Percentiles rank a stretch among this genome's conserved stretches.
Conservation (phyloP, 768 basidiomycete genomes). For the Psilocybe cyanescens region DNA sequence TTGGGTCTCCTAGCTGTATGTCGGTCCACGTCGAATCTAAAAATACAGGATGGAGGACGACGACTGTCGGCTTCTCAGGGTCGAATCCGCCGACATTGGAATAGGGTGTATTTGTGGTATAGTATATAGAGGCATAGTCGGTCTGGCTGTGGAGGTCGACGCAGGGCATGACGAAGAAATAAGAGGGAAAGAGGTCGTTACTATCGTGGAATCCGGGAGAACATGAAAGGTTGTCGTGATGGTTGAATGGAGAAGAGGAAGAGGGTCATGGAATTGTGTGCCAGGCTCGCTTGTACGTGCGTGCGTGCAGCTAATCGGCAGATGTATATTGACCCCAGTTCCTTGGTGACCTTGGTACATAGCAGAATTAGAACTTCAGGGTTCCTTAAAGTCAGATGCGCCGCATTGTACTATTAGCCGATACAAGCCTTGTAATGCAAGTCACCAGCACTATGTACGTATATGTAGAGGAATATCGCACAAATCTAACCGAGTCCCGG, state of each 20-base stretch:
- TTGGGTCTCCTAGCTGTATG: constrained; percentile 67
- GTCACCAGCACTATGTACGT: background rate
- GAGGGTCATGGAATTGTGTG: background rate
- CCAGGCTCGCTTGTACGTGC: constrained; percentile 1
- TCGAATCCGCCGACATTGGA: constrained; percentile 71
- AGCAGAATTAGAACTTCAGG: background rate
- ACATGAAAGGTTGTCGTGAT: constrained; percentile 14
- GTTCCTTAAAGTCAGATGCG: background rate
- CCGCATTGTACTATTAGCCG: background rate
- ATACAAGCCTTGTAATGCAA: background rate
- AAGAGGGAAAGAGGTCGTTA: constrained; percentile 13
- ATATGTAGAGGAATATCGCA: background rate
- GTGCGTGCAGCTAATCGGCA: constrained; percentile 1
- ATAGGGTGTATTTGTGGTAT: constrained; percentile 64
- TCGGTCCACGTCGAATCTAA: constrained; percentile 73
- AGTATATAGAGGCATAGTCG: constrained; percentile 76
- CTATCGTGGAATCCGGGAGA: constrained; percentile 18
- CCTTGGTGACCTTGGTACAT: background rate
- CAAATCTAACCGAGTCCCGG: background rate
- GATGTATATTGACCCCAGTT: background rate
- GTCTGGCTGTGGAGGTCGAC: constrained; percentile 64
- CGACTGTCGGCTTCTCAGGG: constrained; percentile 64
- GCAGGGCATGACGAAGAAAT: constrained; percentile 56
- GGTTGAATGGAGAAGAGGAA: constrained; percentile 7
- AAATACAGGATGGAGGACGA: constrained; percentile 69